Base-by-base conservation (phyloP, 208 protist genomes). In the Spongospora subterranea region DNA sequence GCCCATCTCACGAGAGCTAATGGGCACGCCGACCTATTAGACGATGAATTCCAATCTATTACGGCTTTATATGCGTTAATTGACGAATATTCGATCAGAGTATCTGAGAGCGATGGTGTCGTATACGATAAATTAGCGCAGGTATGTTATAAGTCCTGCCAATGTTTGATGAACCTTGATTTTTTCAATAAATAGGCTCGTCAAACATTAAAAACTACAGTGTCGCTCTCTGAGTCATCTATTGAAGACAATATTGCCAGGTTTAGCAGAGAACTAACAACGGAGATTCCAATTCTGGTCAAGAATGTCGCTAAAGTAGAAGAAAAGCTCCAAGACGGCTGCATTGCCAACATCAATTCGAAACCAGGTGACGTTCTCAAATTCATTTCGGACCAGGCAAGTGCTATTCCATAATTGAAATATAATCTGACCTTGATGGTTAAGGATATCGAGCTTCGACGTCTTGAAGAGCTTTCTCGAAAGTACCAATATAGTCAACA, bases 401-500 rank as follows among this genome's bases (percentile, higher is more conserved):
- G 50, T 24, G 50, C 50, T 60, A 24, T 24, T 60, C 13, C 24
- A 60, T 29, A 60, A 6, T 60, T 6, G 13, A 60, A 60, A 29
- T 60, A 24, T 60, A 60, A 60, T 24, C 24, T 60, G 50, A 60
- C 50, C 6, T 24, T 24, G 6, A 60, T 60, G 24, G 24, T n/a
- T n/a, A 6, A 82, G 71, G 40, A 82, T n/a, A n/a, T n/a, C 71
- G 71, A 82, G n/a, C n/a, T 82, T 20, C 17, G 17, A 6, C 6
- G 71, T 6, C 71, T 82, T 6, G 71, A 82, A 35, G 17, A 35
- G 35, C 71, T 82, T 6, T 82, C 71, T 6, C 6, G n/a, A 43
- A 82, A 82, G 71, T 82, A 82, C n/a, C 71, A 82, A n/a, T 82
- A 82, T 43, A 40, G 35, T n/a, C 71, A 82, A 43, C 17, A 82